Base-by-base conservation (phyloP, 208 protist species). In the Acanthamoeba healyi region DNA sequence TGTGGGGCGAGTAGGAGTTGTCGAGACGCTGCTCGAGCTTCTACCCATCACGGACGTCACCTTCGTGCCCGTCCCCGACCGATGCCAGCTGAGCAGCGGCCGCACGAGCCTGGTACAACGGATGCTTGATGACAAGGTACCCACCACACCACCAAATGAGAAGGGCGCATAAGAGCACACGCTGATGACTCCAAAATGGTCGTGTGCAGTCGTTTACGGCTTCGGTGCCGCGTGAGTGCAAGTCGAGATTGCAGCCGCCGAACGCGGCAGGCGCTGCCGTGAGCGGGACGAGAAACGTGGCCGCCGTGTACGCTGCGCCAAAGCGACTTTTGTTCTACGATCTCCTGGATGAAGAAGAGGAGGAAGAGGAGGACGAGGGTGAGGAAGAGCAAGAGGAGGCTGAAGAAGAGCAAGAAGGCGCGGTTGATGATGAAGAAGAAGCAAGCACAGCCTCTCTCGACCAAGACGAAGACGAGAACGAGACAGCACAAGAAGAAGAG, bases 321-420 rank as follows among this genome's bases (percentile, higher is more conserved):
- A 63, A 91, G 36, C 84, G 84, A 12, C 15, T 91, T 24, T n/a
- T 91, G 3, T 91, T 91, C 49, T 91, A 91, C 38, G 84, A 91
- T 49, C 84, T 91, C 24, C 36, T 44, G 26, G 84, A 91, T 24
- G 56, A 91, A 34, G 84, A 90, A 24, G 54, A 90, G 9, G 58
- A 70, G 15, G 82, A 90, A 0, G 82, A 70, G 14, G 82, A 90
- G 4, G 82, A 87, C 3, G 79, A 65, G 36, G 54, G 70, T 26
- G 58, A 91, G 36, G 58, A 91, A 19, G 84, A 65, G 14, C 36
- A 91, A 9, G 32, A 1, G 29, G 54, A 61, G 51, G 79, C 7
- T 40, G 56, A 91, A 17, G 54, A 91, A 17, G 56, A 70, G 42
- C 38, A 40, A 34, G 82, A 46, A 49, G 56, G 38, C 24, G 84